Base-by-base conservation (phyloP, 371 early-diverging fungal species). In the Circinella minor region DNA sequence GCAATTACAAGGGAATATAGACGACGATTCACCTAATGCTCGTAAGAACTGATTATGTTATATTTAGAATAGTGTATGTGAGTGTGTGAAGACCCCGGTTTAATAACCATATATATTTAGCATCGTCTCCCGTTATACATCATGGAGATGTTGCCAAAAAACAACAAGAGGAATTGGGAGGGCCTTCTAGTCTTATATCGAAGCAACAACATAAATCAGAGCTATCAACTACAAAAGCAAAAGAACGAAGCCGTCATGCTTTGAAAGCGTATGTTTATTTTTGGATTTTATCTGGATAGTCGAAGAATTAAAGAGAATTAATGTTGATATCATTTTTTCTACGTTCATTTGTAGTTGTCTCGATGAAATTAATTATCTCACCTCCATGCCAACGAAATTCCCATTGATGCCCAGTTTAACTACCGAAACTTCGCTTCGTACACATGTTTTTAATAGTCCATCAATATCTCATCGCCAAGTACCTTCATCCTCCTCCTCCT, bases 181-280 rank as follows among this genome's bases (percentile, higher is more conserved):
- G 54, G 15, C 15, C 57, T n/a, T 9, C 20, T 27, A n/a, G 4
- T 66, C 4, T n/a, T 51, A 17, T 34, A 4, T 8, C 57, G 8
- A 34, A 34, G 27, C 36, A 11, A 57, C 10, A 57, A n/a, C 18
- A 57, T 34, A 57, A 18, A 57, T 6, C 57, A 10, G 57, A 57
- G 6, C 7, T 3, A 34, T 34, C 57, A 10, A n/a, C 13, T 13
- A 27, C 36, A 47, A 82, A 78, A 70, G 34, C 74, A 59, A 76
- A 80, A 62, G 82, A 88, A 61, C 86, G 90, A 64, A 93, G 91
- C 70, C 85, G 91, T 61, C 90, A 95, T 75, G 81, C 92, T 15
- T 77, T 95, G 66, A 91, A 92, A 86, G 87, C 89, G 95, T 92
- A 86, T 67, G 38, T 61, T 61, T 64, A 62, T 54, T 60, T 54